Base-by-base conservation (phyloP, 208 protist species). In the Trypanosoma platydactyli region DNA sequence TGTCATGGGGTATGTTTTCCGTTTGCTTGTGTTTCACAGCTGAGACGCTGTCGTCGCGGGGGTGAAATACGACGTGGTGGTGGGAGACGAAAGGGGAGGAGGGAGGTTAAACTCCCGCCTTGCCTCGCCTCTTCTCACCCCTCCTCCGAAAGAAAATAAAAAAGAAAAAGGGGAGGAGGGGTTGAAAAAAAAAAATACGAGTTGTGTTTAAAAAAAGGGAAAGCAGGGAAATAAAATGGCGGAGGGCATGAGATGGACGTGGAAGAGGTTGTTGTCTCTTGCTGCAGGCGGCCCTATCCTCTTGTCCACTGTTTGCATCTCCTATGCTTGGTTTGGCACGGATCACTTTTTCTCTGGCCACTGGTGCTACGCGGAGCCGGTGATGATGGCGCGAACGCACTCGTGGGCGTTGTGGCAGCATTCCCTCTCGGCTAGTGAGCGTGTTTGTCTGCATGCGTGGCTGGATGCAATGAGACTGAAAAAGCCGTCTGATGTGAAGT, bases 341-440 rank as follows among this genome's bases (percentile, higher is more conserved):
- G 88, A 94, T 53, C 49, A 40, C 1, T 77, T 80, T 50, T 86
- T 84, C 61, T 71, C 81, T 22, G 15, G 61, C 44, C 88, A 94
- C 65, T 92, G 88, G 84, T 22, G 53, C 16, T 88, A 80, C 52
- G 88, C 83, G 62, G 84, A 64, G 1, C 81, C 84, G 11, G 71
- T 81, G 3, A 55, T 81, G 30, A 50, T 78, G 15, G 49, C 45
- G 3, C 77, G 70, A 25, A 53, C 48, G 25, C 76, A 68, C 48
- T 75, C 72, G 38, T 71, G 68, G 25, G 64, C 51, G 12, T 86
- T 91, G 18, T 89, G 85, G 85, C 48, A 62, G 4, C 55, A 78
- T 0, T 53, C 60, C 16, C 74, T 92, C n/a, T 63, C 66, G 7
- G 30, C 27, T 5, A 68, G 76, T 49, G 86, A 91, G 63, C 73